Base-by-base conservation (phyloP, 768 basidiomycete genomes). In the Suillus hirtellus region DNA sequence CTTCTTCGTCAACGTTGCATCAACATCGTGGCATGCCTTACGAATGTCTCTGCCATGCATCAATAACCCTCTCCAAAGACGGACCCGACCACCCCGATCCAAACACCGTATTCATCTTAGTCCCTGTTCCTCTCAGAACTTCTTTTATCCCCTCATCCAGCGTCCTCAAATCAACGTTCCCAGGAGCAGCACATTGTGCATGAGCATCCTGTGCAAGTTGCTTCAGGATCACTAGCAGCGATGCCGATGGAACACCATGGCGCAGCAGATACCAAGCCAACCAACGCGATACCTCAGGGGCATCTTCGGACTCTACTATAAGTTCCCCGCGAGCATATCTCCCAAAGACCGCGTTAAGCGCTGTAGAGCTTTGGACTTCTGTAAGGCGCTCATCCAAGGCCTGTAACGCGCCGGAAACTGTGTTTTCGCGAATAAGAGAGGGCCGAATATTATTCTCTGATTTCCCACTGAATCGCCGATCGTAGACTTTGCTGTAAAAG, bases 81-180 rank as follows among this genome's bases (percentile, higher is more conserved):
- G 83, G 78, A 15, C 85, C 81, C n/a, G 85, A 84, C 91, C 91
- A 93, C 9, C 89, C 90, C 0, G 86, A 83, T 4, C 87, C 89
- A 31, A 89, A 73, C 12, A 84, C 81, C 6, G 87, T 86, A 24
- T 86, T 86, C 83, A 92, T 84, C 70, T 92, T 95, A 0, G 86
- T 85, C 1, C 96, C 96, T 0, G 95, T 91, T 0, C 87, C 85
- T 70, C 94, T 90, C 64, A 97, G 72, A 10, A 97, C 93, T 70
- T 96, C 91, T 68, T 86, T 89, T 65, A 99, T 94, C 0, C 88
- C 89, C 21, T 72, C 72, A 42, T 83, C 81, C 34, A 83, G 72
- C n/a, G 66, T 65, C 11, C 59, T 64, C 37, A 73, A 59, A 54
- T 81, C 74, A 15, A 63, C 60, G 0, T 83, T 86, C 0, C 88